phyloP scores from a whole-genome alignment of 177 flowering plant genomes.

The Vitis hybrid region DNA sequence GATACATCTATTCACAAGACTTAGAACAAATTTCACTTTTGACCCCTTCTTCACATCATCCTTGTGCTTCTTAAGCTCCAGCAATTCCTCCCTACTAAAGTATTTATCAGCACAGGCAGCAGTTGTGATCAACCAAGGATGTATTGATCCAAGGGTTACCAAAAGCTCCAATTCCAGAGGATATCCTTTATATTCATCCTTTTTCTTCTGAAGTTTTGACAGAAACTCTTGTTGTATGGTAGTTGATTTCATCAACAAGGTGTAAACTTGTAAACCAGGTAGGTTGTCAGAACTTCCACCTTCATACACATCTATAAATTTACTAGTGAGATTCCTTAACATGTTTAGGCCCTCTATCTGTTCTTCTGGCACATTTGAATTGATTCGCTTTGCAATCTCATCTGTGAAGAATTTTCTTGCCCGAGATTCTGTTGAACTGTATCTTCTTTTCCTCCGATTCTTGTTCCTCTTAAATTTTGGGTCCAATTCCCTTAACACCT shows the following conservation, averaged over 20 bases:
- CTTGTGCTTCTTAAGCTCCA: slow-evolving; percentile 45
- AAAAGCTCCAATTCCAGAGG: slow-evolving; percentile 76
- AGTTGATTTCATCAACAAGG: slow-evolving; percentile 77
- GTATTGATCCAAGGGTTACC: slow-evolving; percentile 81
- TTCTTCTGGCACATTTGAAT: slow-evolving; percentile 50
- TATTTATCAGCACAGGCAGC: slow-evolving; percentile 49
- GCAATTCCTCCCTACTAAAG: slow-evolving; percentile 41
- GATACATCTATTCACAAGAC: slow-evolving; percentile 61
- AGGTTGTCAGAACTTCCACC: slow-evolving; percentile 57
- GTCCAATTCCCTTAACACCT: slow-evolving; percentile 64
- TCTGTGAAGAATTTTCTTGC: slow-evolving; percentile 78
- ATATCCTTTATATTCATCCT: slow-evolving; percentile 38
- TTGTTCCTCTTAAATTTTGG: slow-evolving; percentile 48
- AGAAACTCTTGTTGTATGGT: slow-evolving; percentile 55
- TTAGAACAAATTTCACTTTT: slow-evolving; percentile 77
- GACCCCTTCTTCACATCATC: slow-evolving; percentile 64
- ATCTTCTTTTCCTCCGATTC: slow-evolving; percentile 25
- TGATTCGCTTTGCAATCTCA: slow-evolving; percentile 56
- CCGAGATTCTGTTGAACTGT: slow-evolving; percentile 44
- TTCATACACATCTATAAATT: slow-evolving; percentile 78
- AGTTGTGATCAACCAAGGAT: slow-evolving; percentile 77
- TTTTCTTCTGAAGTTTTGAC: slow-evolving; percentile 46
- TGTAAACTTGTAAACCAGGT: slow-evolving; percentile 83
- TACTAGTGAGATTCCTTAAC: slow-evolving; percentile 61
- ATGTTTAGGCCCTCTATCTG: slow-evolving; percentile 56